Conservation (phyloP, 1,139 yeast genomes). For the Debaryomyces subglobosus region DNA sequence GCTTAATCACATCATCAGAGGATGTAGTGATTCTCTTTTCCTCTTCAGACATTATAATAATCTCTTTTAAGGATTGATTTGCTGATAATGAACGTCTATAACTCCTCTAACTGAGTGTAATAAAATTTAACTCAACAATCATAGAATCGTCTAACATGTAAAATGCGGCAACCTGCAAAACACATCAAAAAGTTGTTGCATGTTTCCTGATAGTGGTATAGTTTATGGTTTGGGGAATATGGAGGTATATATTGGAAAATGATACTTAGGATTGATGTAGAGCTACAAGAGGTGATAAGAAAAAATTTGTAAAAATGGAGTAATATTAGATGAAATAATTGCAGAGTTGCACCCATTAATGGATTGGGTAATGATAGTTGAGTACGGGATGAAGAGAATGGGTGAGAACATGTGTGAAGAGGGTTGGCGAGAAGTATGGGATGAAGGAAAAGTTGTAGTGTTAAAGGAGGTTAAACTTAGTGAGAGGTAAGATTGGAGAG, state of each 20-base stretch:
- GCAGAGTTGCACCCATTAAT: too few relatives aligned
- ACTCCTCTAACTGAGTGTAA: neutral
- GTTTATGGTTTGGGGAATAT: neutral
- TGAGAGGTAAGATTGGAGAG: too few relatives aligned
- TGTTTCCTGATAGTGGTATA: neutral
- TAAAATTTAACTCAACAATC: neutral
- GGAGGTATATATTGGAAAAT: neutral
- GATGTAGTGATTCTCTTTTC: constrained; percentile 8
- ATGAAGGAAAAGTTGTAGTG: too few relatives aligned
- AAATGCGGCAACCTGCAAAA: neutral
- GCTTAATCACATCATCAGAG: constrained; percentile 16
- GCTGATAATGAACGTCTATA: neutral
- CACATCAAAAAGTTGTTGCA: neutral
- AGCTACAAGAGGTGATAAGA: neutral
- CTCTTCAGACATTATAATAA: constrained; percentile 13
- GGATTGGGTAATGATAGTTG: too few relatives aligned
- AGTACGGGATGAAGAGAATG: too few relatives aligned
- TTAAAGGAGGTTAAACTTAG: too few relatives aligned
- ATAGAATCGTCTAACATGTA: neutral
- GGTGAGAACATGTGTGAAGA: too few relatives aligned
- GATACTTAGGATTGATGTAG: neutral
- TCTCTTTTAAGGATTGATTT: constrained; percentile 10
- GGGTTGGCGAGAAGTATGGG: too few relatives aligned
- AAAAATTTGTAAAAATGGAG: too few relatives aligned
- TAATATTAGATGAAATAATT: too few relatives aligned